Evolutionary conservation across 495 filamentous ascomycete species (phyloP), one percentile per base, ranked within the genome.

Genomic region (Ramalina peruviana): DNA sequence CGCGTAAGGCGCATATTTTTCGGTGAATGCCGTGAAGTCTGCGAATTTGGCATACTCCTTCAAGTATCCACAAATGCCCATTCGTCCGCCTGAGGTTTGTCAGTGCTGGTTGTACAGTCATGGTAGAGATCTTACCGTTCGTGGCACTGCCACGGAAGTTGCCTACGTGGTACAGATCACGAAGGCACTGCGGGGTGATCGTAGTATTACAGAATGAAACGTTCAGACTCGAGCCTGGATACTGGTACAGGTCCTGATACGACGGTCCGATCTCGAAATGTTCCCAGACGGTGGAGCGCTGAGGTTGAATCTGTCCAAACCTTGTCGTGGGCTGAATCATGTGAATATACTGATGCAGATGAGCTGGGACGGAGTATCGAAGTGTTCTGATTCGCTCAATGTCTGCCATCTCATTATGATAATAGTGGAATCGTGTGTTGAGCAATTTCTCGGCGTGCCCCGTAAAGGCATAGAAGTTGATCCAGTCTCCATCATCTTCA

Each of bases 1-100:
- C 4, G 73, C 65, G 46, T 69, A 65, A 0, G 80, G 79, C 3
- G 69, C 65, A 55, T 73, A 79, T 27, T 57, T 56, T 13, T 60
- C 23, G 40, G 81, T 58, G 58, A 85, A 86, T 15, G 56, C 25
- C 2, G 66, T 46, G 3, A 83, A 69, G 55, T 85, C 82, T 21
- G 59, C 54, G 44, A 78, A 72, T 23, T 75, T 74, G 49, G 79
- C 80, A 56, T 73, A 81, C 55, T 87, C 73, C 38, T 82, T 76
- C 1, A 86, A 62, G 55, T 77, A 92, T 1, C 83, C 82, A 33
- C 75, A 81, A 40, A 92, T 72, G 10, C 81, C 83, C 15, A 87
- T 62, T 48, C 64, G 64, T 46, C 75, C 76, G 25, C 63, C 60
- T 63, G 40, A 49, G n/a, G 36, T 51, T 44, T n/a, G 54, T 52